These are phyloP conservation scores for Colletotrichum higginsianum DNA, from an alignment of 2,329 filamentous ascomycete genomes.

Conservation along the genomic window DNA sequence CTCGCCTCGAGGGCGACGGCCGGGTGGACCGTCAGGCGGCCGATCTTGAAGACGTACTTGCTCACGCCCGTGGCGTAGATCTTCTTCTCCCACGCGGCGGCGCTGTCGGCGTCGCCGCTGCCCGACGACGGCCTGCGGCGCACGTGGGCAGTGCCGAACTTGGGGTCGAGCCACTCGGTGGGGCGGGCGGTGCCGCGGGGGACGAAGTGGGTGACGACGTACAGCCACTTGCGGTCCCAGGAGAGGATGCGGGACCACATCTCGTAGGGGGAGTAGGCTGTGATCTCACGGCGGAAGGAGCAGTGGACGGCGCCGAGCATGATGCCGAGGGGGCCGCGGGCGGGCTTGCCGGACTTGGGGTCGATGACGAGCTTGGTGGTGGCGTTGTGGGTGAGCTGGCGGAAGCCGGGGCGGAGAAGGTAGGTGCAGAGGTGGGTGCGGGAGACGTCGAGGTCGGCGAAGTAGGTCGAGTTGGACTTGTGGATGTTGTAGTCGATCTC, in stretches of 20 bases:
- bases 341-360: conserved; percentile 62
- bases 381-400: conserved; percentile 64
- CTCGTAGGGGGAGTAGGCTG: conserved; percentile 78
- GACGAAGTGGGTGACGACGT: conserved; percentile 82
- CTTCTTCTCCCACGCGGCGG: conserved; percentile 71
- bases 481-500: conserved; percentile 92
- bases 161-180: conserved; percentile 65
- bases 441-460: conserved; percentile 86
- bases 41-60: conserved; percentile 89
- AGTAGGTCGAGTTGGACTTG: conserved; percentile 89
- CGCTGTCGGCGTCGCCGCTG: conserved; percentile 53
- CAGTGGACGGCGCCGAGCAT: conserved; percentile 82
- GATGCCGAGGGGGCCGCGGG: conserved; percentile 70
- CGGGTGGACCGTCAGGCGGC: conserved; percentile 86
- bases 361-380: conserved; percentile 66
- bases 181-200: conserved; percentile 72
- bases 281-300: conserved; percentile 81
- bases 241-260: conserved; percentile 79
- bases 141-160: conserved; percentile 56
- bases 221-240: conserved; percentile 89
- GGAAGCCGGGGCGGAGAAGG: conserved; percentile 73
- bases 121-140: conserved; percentile 19
- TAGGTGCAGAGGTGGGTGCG: conserved; percentile 85
- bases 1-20: conserved; percentile 80
- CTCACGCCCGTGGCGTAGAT: conserved; percentile 80